Conservation (phyloP, 2,329 filamentous ascomycete genomes). For the Botrytis elliptica region DNA sequence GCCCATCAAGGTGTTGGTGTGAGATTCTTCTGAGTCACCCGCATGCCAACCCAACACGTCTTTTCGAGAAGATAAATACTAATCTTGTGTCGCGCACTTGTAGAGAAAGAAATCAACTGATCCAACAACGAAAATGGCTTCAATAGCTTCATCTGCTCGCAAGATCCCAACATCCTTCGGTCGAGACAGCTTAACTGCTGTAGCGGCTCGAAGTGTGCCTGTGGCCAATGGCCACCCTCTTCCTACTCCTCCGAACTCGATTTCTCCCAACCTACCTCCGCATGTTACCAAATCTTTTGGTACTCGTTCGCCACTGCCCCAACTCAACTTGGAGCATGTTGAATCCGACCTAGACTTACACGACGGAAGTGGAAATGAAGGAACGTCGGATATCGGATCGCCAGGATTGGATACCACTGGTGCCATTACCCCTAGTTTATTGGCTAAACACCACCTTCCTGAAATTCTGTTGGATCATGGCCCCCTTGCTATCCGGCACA, state of each 20-base stretch:
- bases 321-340: slow-evolving; percentile 56
- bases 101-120: slow-evolving; percentile 38
- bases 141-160: slow-evolving; percentile 62
- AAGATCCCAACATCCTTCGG: slow-evolving; percentile 60
- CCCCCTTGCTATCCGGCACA: slow-evolving; percentile 87
- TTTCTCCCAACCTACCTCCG: slow-evolving; percentile 82
- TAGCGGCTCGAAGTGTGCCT: slow-evolving; percentile 65
- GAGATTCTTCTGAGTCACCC: slow-evolving; percentile 11
- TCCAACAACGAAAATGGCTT: slow-evolving; percentile 53
- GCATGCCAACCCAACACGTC: slow-evolving; percentile 24
- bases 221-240: slow-evolving; percentile 57
- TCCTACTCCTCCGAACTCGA: slow-evolving; percentile 91
- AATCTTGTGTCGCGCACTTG: slow-evolving; percentile 34
- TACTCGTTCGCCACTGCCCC: slow-evolving; percentile 40
- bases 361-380: slow-evolving; percentile 44
- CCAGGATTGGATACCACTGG: slow-evolving; percentile 66
- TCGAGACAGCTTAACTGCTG: slow-evolving; percentile 72
- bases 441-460: slow-evolving; percentile 87
- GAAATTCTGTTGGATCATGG: slow-evolving; percentile 88
- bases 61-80: slow-evolving; percentile 25
- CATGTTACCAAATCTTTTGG: slow-evolving; percentile 70
- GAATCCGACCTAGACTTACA: slow-evolving; percentile 88
- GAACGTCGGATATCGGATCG: slow-evolving; percentile 30
- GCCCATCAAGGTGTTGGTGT: slow-evolving; percentile 20
- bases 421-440: slow-evolving; percentile 78